Evolutionary conservation across 106 monocot genomes (phyloP).

Genomic region (Hemerocallis citrina): DNA sequence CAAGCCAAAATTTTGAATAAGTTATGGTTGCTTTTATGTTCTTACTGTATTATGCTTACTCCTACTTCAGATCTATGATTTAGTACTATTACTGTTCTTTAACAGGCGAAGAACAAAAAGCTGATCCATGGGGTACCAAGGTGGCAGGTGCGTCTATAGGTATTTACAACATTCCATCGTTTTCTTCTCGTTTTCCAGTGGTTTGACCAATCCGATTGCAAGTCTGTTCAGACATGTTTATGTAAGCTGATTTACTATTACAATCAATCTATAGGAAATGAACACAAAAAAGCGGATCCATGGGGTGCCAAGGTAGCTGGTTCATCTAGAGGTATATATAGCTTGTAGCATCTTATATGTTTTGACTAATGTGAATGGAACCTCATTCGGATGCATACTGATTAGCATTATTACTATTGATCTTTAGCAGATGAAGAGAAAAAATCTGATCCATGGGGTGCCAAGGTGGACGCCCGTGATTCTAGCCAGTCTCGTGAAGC

Average conservation of each 20-base stretch:
- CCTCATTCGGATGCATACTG: no score
- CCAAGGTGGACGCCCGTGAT: not conserved
- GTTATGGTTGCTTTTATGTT: no score
- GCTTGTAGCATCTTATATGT: not conserved
- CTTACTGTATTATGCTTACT: no score
- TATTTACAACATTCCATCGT: not conserved
- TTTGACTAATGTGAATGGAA: no score
- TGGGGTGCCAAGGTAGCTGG: not conserved
- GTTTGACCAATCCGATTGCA: no score
- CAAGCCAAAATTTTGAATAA: no score
- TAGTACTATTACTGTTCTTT: not conserved
- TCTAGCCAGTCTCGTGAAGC: not conserved
- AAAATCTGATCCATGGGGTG: constrained; percentile 1
- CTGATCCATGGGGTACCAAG: constrained; percentile 9
- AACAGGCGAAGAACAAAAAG: not conserved
- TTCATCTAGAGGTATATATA: not conserved
- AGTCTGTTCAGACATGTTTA: no score
- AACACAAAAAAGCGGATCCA: constrained; percentile 1
- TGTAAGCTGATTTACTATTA: no score
- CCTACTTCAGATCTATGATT: no score
- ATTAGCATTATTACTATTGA: not conserved
- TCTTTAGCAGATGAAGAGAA: not conserved
- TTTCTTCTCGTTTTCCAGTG: no score
- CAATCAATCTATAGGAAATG: no score
- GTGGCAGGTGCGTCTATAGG: not conserved